Evolutionary conservation across 306 rosid genomes (phyloP).

Genomic region (Parietaria judaica): DNA sequence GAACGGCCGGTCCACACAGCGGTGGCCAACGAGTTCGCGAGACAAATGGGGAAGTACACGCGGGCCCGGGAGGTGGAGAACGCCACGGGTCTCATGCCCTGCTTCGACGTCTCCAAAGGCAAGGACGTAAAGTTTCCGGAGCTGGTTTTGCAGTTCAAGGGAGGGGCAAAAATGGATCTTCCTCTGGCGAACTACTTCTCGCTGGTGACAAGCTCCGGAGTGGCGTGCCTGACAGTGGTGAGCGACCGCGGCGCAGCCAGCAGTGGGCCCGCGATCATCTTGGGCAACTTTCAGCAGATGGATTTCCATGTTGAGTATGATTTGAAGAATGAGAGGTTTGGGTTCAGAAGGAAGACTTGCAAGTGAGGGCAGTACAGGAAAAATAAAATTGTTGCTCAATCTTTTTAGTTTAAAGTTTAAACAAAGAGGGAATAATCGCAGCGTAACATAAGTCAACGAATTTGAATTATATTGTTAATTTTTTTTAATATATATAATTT

Average conservation of each 20-base stretch:
- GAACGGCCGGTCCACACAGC: constrained; percentile 44
- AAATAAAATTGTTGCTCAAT: not conserved
- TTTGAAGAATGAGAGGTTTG: constrained; percentile 54
- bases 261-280: constrained; percentile 63
- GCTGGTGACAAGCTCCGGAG: constrained; percentile 22
- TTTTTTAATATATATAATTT: too few species aligned
- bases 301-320: constrained; percentile 66
- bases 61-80: constrained; percentile 50
- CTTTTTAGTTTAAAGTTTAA: not conserved
- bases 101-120: constrained; percentile 39
- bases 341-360: constrained; percentile 53
- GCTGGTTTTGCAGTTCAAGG: constrained; percentile 57
- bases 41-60: constrained; percentile 45
- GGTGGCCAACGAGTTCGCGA: constrained; percentile 42
- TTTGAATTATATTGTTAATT: too few species aligned
- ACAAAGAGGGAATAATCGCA: too few species aligned
- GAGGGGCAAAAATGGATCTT: constrained; percentile 68
- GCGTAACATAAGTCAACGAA: too few species aligned
- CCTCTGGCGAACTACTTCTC: constrained; percentile 59
- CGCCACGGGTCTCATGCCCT: constrained; percentile 53
- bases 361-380: not conserved
- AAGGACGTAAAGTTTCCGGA: constrained; percentile 39
- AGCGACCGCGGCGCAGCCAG: not conserved
- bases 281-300: constrained; percentile 83
- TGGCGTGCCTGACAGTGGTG: constrained; percentile 53